A percentile compares a stretch with the other conserved stretches of the same genome.
Conservation (phyloP, 768 basidiomycete species). For the Tylopilus plumbeoviolaceoides region DNA sequence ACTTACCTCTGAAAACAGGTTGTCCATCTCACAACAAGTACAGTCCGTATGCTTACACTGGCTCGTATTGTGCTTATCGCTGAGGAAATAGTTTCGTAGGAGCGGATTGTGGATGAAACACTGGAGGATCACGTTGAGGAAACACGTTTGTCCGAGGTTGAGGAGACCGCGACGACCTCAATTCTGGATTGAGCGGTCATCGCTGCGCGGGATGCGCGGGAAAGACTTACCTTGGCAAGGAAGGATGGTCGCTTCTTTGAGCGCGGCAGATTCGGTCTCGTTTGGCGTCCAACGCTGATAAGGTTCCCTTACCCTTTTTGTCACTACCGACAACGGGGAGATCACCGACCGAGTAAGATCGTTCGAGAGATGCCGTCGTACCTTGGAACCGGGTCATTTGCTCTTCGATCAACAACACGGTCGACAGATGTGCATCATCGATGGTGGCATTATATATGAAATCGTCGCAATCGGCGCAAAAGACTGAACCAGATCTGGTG, state of each 20-base stretch:
- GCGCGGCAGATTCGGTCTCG: slow-evolving; percentile 37
- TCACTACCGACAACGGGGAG: slow-evolving; percentile 21
- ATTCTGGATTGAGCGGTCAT: background rate
- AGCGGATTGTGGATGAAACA: slow-evolving; percentile 87
- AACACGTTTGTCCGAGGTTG: slow-evolving; percentile 92
- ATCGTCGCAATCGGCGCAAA: slow-evolving; percentile 70
- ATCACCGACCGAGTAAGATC: background rate
- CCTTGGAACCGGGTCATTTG: slow-evolving; percentile 54
- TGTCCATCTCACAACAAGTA: slow-evolving; percentile 93
- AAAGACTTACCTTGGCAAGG: slow-evolving; percentile 65
- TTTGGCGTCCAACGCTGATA: slow-evolving; percentile 49
- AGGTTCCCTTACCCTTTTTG: slow-evolving; percentile 41
- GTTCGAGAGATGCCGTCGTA: background rate
- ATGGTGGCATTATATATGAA: slow-evolving; percentile 61
- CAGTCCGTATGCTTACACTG: slow-evolving; percentile 71
- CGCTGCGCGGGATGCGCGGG: background rate
- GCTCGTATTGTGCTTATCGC: slow-evolving; percentile 80
- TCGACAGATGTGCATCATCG: slow-evolving; percentile 41
- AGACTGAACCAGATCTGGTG: slow-evolving; percentile 67
- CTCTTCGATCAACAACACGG: slow-evolving; percentile 55
- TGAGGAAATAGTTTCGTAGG: slow-evolving; percentile 82
- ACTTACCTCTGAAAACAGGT: slow-evolving; percentile 66
- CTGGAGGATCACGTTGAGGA: slow-evolving; percentile 89
- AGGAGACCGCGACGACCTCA: slow-evolving; percentile 78
- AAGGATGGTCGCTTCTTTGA: slow-evolving; percentile 48